Base-by-base conservation (phyloP, 208 protist genomes). In the Crithidia brevicula region DNA sequence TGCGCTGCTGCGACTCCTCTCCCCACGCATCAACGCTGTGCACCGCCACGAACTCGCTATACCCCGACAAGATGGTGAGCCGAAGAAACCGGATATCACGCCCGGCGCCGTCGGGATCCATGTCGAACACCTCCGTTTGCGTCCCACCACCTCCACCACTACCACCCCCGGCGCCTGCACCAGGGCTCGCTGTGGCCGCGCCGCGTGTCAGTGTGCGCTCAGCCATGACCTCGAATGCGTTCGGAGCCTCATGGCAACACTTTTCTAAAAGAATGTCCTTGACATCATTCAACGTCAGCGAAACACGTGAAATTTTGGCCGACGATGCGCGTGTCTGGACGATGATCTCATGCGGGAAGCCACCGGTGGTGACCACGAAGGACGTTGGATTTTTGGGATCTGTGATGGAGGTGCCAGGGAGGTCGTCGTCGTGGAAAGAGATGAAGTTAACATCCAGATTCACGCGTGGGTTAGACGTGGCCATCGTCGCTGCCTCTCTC, bases 1-100 rank as follows among this genome's bases (percentile, higher is more conserved):
- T 77, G n/a, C 85, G 83, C 77, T 95, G 89, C 81, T 87, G 79
- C 15, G 89, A 92, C 53, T 95, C 89, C 78, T 93, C 90, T 0
- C 90, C 90, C 49, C 81, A 76, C 40, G 66, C 86, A 3, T 87
- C 85, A 2, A 93, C 64, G 40, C 71, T 68, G 70, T 84, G 85
- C 15, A 96, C 69, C 9, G 81, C 90, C 7, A 92, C 90, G 63
- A 96, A 96, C 33, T 96, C 81, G 51, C 64, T 82, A 78, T 92
- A 96, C 10, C 87, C 90, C 20, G 87, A 93, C 3, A 86, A 52
- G 27, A 96, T 82, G 25, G 69, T 73, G 9, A 96, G 70, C 1
- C 79, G 78, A 10, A 95, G 43, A 31, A 76, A 81, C 13, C 72
- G 74, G 27, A 95, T 74, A 42, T 81, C 75, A 36, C 82, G 80